Conservation (phyloP, 495 filamentous ascomycete genomes). For the Bacidia gigantensis region DNA sequence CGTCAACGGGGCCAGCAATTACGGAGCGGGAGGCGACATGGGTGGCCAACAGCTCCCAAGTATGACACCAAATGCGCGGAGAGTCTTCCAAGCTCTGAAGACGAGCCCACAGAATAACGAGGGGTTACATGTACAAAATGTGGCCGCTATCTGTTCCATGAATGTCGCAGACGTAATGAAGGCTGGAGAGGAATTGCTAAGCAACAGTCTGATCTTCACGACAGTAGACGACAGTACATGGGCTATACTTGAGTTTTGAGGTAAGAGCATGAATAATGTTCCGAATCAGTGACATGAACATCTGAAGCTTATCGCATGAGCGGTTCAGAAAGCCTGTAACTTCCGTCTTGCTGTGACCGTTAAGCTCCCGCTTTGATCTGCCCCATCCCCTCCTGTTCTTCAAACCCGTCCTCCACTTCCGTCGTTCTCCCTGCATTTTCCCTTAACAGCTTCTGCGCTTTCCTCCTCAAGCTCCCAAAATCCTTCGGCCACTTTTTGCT, state of each 20-base stretch:
- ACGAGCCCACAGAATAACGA: conserved; percentile 55
- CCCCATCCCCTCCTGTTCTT: conserved; percentile 4
- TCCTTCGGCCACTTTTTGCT: background rate
- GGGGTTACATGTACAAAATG: conserved; percentile 64
- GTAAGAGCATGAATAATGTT: background rate
- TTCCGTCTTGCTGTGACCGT: background rate
- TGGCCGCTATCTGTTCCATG: conserved; percentile 50
- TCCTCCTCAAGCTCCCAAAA: conserved; percentile 1
- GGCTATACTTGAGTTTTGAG: conserved; percentile 46
- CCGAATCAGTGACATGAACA: background rate
- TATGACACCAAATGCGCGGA: conserved; percentile 44
- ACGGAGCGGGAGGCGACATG: conserved; percentile 5
- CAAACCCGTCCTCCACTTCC: background rate
- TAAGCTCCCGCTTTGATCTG: background rate
- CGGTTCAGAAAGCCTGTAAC: background rate
- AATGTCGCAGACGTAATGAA: conserved; percentile 51
- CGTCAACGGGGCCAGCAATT: conserved; percentile 20
- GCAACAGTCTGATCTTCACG: conserved; percentile 64
- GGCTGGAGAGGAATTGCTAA: conserved; percentile 66
- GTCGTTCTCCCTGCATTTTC: conserved; percentile 1
- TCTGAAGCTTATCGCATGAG: background rate
- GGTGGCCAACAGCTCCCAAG: conserved; percentile 27
- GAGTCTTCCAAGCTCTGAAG: conserved; percentile 52
- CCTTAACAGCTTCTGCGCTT: background rate
- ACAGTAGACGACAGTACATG: conserved; percentile 80